phyloP scores from a whole-genome alignment of 495 filamentous ascomycete species.

The Hyaloscypha variabilis region DNA sequence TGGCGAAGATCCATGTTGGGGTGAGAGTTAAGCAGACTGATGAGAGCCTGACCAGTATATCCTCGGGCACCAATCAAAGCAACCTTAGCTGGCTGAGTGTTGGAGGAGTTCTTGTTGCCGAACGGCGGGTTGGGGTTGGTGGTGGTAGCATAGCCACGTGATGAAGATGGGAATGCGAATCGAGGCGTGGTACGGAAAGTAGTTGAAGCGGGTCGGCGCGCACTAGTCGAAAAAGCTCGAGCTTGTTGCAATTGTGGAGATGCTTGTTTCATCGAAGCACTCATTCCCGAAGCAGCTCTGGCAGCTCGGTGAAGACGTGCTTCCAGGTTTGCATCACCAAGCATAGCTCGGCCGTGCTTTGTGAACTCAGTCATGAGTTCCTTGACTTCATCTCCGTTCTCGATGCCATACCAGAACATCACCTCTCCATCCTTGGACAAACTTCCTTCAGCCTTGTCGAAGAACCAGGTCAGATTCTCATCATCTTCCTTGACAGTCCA shows the following conservation, averaged over 20 bases:
- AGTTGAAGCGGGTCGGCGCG: conserved; percentile 39
- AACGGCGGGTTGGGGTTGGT: conserved; percentile 98
- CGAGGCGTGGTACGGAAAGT: conserved; percentile 4
- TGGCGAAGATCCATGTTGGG: conserved; percentile 93
- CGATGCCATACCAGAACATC: conserved; percentile 96
- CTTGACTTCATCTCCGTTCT: conserved; percentile 81
- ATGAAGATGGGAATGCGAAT: conserved; percentile 23
- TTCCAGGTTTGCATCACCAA: conserved; percentile 89
- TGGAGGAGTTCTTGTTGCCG: conserved; percentile 89
- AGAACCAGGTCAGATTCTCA: conserved; percentile 98
- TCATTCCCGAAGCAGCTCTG: conserved; percentile 60
- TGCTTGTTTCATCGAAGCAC: conserved; percentile 47
- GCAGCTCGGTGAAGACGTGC: conserved; percentile 79
- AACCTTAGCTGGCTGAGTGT: conserved; percentile 76
- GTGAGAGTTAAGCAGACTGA: conserved; percentile 85
- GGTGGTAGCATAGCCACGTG: conserved; percentile 62
- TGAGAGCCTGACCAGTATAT: conserved; percentile 93
- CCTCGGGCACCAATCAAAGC: conserved; percentile 94
- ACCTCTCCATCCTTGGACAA: conserved; percentile 83
- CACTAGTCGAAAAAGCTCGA: conserved; percentile 64
- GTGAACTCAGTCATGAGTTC: conserved; percentile 88
- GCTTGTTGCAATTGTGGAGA: conserved; percentile 57
- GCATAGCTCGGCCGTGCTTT: conserved; percentile 81
- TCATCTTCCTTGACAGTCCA: conserved; percentile 98
- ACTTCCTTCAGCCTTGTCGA: conserved; percentile 94